Evolutionary conservation across 306 rosid species (phyloP), one percentile per base, ranked within the genome.

Genomic region (Vigna reflexopilosa): DNA sequence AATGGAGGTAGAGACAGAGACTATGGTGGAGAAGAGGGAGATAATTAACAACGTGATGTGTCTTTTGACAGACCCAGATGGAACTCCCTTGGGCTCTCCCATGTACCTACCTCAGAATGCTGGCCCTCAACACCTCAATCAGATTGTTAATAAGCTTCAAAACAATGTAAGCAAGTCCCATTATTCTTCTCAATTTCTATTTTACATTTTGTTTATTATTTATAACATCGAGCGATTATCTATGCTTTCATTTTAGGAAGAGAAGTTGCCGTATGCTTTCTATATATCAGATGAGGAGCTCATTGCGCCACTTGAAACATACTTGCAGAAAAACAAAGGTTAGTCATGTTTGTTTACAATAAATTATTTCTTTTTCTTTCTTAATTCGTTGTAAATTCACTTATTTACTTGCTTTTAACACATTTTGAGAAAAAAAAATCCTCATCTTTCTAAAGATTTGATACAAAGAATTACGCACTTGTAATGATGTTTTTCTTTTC

Each of bases 221-320:
- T 26, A 67, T 48, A 20, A 42, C 40, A 32, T 55, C 64, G 14
- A n/a, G 72, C 73, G 40, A 17, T 26, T 40, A 30, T 57, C 28
- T 63, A 3, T 61, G 48, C 76, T 69, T 5, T 26, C 42, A 26
- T 30, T 83, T 54, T 38, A 95, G 99, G 99, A 93, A 86, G 98
- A 95, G 89, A 93, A 85, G 87, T 78, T 95, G 20, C 99, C 98
- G 0, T 95, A 95, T 87, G 78, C 92, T 76, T 95, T 95, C 84
- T 95, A 89, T 47, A 79, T 95, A 66, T 88, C 90, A 28, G 86
- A 95, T 4, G 90, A 91, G 86, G 99, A 95, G 78, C 98, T 95
- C 63, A 67, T 83, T 47, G 93, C 87, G 71, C 83, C 89, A 1
- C 96, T 93, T 78, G 97, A 88, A 67, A 72, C 82, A 16, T 95